Conservation (phyloP, 2,329 filamentous ascomycete genomes). For the Ceratocystis albifundus region DNA sequence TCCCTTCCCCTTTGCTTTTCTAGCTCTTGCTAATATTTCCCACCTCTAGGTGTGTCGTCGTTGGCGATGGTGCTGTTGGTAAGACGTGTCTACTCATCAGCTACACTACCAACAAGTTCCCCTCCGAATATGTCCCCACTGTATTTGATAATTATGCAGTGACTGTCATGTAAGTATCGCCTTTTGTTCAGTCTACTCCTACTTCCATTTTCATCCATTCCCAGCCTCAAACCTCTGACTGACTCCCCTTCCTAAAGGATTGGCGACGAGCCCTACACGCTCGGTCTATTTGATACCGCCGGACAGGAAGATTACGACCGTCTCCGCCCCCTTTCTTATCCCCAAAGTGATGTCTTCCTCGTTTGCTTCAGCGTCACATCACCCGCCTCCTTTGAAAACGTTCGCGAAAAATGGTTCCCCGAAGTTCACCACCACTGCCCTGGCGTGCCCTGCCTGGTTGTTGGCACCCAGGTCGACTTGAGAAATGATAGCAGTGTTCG, state of each 20-base stretch:
- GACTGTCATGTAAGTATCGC: slow-evolving; percentile 82
- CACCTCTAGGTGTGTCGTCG: slow-evolving; percentile 75
- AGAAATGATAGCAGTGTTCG: slow-evolving; percentile 75
- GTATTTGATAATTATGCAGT: slow-evolving; percentile 99
- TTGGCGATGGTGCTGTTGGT: slow-evolving; percentile 97
- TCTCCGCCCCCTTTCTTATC: slow-evolving; percentile 89
- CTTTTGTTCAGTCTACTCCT: slow-evolving; percentile 21
- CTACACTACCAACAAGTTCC: slow-evolving; percentile 99
- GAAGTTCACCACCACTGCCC: slow-evolving; percentile 98
- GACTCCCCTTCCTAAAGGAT: slow-evolving; percentile 55
- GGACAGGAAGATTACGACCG: slow-evolving; percentile 99
- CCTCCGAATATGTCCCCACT: slow-evolving; percentile 97
- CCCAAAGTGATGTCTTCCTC: slow-evolving; percentile 96
- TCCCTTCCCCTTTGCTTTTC: not conserved
- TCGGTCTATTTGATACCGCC: slow-evolving; percentile 95
- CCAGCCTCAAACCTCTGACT: not conserved
- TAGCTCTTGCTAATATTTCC: slow-evolving; percentile 7
- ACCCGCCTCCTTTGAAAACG: slow-evolving; percentile 96
- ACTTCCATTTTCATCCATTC: slow-evolving; percentile 15
- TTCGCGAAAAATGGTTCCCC: slow-evolving; percentile 96
- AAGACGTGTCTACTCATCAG: slow-evolving; percentile 99
- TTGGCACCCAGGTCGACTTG: slow-evolving; percentile 94
- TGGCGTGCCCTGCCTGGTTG: slow-evolving; percentile 92
- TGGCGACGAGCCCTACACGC: slow-evolving; percentile 93
- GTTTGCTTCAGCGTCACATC: slow-evolving; percentile 98